Conservation (phyloP, 2,329 filamentous ascomycete species). For the Ophiostoma quercus region DNA sequence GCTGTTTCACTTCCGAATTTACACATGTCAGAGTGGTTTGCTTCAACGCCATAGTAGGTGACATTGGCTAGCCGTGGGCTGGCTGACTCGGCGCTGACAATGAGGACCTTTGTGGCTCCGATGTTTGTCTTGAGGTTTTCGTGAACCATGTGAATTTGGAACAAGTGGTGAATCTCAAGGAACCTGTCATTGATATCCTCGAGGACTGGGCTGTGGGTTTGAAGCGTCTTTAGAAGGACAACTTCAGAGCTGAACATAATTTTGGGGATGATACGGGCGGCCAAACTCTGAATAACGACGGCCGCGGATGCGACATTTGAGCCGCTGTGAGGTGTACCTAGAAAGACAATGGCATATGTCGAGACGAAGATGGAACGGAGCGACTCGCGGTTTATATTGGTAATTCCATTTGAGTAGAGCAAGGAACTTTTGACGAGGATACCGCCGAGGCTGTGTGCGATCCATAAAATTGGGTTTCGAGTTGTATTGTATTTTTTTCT, state of each 20-base stretch:
- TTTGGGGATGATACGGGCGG: slow-evolving; percentile 56
- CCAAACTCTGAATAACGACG: slow-evolving; percentile 63
- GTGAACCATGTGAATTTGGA: slow-evolving; percentile 70
- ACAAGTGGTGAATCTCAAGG: slow-evolving; percentile 63
- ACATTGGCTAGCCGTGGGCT: slow-evolving; percentile 64
- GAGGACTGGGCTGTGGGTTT: slow-evolving; percentile 66
- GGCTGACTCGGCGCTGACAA: slow-evolving; percentile 67
- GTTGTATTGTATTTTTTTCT: slow-evolving; percentile 53
- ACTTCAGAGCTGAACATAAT: slow-evolving; percentile 63
- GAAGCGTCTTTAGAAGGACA: slow-evolving; percentile 64
- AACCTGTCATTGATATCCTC: slow-evolving; percentile 71
- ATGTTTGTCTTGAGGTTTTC: slow-evolving; percentile 68
- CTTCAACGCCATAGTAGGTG: slow-evolving; percentile 68
- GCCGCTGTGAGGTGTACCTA: slow-evolving; percentile 70
- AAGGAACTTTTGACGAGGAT: slow-evolving; percentile 66
- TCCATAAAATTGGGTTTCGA: slow-evolving; percentile 66
- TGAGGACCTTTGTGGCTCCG: slow-evolving; percentile 55
- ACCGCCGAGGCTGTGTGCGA: slow-evolving; percentile 69
- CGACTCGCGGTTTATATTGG: slow-evolving; percentile 55
- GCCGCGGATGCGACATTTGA: slow-evolving; percentile 66
- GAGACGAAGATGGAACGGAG: slow-evolving; percentile 66
- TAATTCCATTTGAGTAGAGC: slow-evolving; percentile 60
- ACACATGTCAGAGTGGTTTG: slow-evolving; percentile 66
- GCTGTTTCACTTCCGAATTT: slow-evolving; percentile 61
- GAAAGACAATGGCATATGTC: slow-evolving; percentile 70